phyloP scores from a whole-genome alignment of 2,329 filamentous ascomycete species.

The Cercospora sp. region DNA sequence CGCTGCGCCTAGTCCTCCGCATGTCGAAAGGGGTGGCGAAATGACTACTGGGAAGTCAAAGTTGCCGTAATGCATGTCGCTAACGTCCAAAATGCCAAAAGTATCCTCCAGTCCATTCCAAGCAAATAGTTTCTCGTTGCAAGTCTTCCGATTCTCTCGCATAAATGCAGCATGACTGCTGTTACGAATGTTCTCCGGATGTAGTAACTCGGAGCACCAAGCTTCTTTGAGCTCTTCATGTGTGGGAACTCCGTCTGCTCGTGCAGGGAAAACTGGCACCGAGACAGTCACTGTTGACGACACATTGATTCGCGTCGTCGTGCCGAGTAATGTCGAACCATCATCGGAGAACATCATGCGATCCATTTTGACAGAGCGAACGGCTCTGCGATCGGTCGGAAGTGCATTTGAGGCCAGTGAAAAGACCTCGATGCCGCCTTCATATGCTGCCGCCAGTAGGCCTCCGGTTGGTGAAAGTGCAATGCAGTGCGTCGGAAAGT shows the following conservation, averaged over 20 bases:
- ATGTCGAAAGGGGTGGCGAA: slow-evolving; percentile 41
- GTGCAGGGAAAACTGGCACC: slow-evolving; percentile 40
- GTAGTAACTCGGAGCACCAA: slow-evolving; percentile 42
- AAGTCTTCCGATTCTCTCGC: slow-evolving; percentile 34
- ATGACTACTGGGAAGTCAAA: slow-evolving; percentile 43
- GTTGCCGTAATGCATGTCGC: slow-evolving; percentile 40
- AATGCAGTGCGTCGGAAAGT: slow-evolving; percentile 76
- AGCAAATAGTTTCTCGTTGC: slow-evolving; percentile 40
- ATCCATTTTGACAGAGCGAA: slow-evolving; percentile 41
- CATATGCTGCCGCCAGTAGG: slow-evolving; percentile 81
- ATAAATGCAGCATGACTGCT: slow-evolving; percentile 43
- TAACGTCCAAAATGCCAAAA: slow-evolving; percentile 40
- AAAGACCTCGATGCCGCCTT: slow-evolving; percentile 82
- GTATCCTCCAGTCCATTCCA: slow-evolving; percentile 43
- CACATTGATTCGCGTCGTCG: slow-evolving; percentile 41
- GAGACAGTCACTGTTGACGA: slow-evolving; percentile 41
- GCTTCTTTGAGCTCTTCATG: slow-evolving; percentile 43
- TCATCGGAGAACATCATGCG: slow-evolving; percentile 41
- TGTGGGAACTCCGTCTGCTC: slow-evolving; percentile 35
- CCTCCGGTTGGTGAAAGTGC: slow-evolving; percentile 77
- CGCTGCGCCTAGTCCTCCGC: slow-evolving; percentile 41
- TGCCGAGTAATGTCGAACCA: slow-evolving; percentile 41
- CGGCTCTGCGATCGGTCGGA: slow-evolving; percentile 41
- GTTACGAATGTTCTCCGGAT: slow-evolving; percentile 43
- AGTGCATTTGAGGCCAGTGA: slow-evolving; percentile 64